Base-by-base conservation (phyloP, 129 eudicot genomes). In the Flaveria robusta region DNA sequence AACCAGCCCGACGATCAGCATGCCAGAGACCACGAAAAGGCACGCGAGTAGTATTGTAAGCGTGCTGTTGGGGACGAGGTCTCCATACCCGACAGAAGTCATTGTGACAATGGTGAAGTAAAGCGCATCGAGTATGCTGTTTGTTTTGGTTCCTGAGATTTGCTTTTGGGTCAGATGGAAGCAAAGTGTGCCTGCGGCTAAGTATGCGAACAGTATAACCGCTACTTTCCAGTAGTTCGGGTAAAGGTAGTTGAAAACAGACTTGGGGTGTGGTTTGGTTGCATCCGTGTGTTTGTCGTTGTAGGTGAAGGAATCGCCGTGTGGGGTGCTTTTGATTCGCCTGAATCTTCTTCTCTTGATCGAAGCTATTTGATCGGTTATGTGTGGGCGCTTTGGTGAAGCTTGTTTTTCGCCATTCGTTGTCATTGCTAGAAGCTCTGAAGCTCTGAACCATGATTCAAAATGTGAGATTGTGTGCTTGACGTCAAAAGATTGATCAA, bases 41-140 rank as follows among this genome's bases (percentile, higher is more conserved):
- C 96, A 92, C 12, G 98, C 94, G 19, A 92, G 96, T 26, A 92
- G 89, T 70, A 90, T 92, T 13, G 92, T 58, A 10, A 79, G 79
- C 6, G 45, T 42, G 42, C 86, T 90, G 23, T 59, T 59, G 0
- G 98, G 98, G 39, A 88, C 87, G 15, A 92, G 87, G 73, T 92
- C 98, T 54, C 98, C 98, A 60, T 92, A 92, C 45, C 98, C 98
- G 58, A 92, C 96, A 0, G 94, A 79, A 7, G 96, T 92, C 96
- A 92, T 92, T 18, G 98, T 92, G 20, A 92, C 98, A 50, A 92
- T 66, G 78, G 96, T 90, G 77, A 92, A 90, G 80, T 92, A 92
- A 71, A 90, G 85, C 26, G 92, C 87, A 78, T 92, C 98, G 15
- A 92, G 87, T 34, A 90, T 47, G 6, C 78, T 82, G 45, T 80